Conservation (phyloP, 1,284 basidiomycete genomes). For the Ustilago trichophora region DNA sequence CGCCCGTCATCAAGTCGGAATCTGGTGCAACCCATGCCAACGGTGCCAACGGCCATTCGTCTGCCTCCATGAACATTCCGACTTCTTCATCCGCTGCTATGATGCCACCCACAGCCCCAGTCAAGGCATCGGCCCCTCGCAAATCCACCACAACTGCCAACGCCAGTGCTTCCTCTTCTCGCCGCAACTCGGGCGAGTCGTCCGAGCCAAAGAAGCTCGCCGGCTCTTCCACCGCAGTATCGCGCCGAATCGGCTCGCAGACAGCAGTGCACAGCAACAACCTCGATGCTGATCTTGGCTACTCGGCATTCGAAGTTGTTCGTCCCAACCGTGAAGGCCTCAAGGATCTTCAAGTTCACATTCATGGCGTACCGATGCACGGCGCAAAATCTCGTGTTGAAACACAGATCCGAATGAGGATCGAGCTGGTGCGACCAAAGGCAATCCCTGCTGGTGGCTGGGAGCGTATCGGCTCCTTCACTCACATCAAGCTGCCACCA, state of each 20-base stretch:
- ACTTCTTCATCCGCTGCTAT: conserved; percentile 12
- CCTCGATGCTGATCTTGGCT: conserved; percentile 55
- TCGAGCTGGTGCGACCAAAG: conserved; percentile 60
- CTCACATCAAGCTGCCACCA: conserved; percentile 65
- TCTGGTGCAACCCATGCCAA: conserved; percentile 7
- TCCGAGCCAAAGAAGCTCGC: conserved; percentile 34
- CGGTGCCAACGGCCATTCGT: conserved; percentile 18
- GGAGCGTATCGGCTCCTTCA: conserved; percentile 64
- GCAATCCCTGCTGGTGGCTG: conserved; percentile 32
- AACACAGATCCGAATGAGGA: conserved; percentile 71
- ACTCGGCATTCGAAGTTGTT: conserved; percentile 52
- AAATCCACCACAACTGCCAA: conserved; percentile 11
- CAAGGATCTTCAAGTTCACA: conserved; percentile 69
- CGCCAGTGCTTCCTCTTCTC: conserved; percentile 37
- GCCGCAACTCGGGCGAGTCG: conserved; percentile 47
- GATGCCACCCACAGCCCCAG: conserved; percentile 31
- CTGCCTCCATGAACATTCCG: conserved; percentile 32
- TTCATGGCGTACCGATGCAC: conserved; percentile 81
- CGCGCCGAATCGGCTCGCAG: conserved; percentile 38
- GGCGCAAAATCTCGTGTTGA: conserved; percentile 94
- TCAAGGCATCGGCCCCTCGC: conserved; percentile 3
- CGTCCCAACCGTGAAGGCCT: conserved; percentile 54
- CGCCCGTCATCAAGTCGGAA: conserved; percentile 23
- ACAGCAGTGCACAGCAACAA: conserved; percentile 52
- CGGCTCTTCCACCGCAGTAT: conserved; percentile 8